Base-by-base conservation (phyloP, 78 protist genomes). In the Diacronema lutheri region DNA sequence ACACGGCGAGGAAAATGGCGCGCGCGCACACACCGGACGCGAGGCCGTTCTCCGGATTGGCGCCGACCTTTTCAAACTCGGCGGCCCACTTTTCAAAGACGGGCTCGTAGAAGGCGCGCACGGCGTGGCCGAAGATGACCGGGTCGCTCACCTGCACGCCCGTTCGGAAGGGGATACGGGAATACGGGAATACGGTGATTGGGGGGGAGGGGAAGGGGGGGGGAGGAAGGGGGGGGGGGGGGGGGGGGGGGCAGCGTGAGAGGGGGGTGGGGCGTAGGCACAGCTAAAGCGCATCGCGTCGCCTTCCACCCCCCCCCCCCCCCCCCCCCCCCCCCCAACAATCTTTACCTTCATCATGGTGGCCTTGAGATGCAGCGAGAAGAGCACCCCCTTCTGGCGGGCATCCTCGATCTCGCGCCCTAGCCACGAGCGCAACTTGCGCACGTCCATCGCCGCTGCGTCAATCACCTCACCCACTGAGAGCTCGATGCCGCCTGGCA, bases 301-400 rank as follows among this genome's bases (percentile, higher is more conserved):
- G n/a, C n/a, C n/a, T n/a, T n/a, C n/a, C n/a, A n/a, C n/a, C n/a
- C n/a, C n/a, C n/a, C n/a, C n/a, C n/a, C n/a, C n/a, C n/a, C n/a
- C n/a, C n/a, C n/a, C n/a, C n/a, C n/a, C n/a, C n/a, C n/a, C n/a
- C n/a, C n/a, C n/a, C n/a, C n/a, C n/a, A n/a, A n/a, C n/a, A n/a
- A n/a, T n/a, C n/a, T n/a, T n/a, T n/a, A n/a, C 35, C 35, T 81
- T 65, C 76, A 62, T 62, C 76, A 81, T 64, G 33, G 86, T 65
- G 69, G 58, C 86, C 76, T 85, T 85, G 50, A 85, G 60, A 68
- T 85, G 88, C 40, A 85, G 83, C 40, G 84, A 74, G 69, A 74
- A 6, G 50, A 85, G 31, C 44, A 74, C 4, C n/a, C 40, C 83
- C 58, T 72, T 3, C 19, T 3, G 25, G 64, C 61, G 58, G n/a